These are phyloP conservation scores for Globisporangium sylvaticum DNA, from an alignment of 352 stramenopile species.

Conservation along the genomic window DNA sequence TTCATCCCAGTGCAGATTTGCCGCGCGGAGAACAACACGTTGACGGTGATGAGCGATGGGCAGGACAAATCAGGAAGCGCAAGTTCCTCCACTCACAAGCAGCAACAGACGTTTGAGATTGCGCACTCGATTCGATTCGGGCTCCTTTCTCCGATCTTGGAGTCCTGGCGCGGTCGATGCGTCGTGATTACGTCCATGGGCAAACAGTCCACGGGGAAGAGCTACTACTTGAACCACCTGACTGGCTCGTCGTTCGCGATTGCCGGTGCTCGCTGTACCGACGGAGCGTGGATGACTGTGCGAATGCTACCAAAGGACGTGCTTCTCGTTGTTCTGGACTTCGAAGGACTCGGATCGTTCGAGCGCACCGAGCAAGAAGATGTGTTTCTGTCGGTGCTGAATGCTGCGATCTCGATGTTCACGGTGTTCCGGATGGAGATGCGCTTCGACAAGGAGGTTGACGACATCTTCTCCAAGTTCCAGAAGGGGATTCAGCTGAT, in stretches of 20 bases:
- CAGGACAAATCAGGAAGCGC: slow-evolving; percentile 19
- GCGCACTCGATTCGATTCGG: slow-evolving; percentile 22
- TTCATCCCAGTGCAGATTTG: slow-evolving; percentile 73
- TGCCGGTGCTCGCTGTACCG: slow-evolving; percentile 49
- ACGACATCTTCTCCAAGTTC: slow-evolving; percentile 62
- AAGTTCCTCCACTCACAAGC: slow-evolving; percentile 14
- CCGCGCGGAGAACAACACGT: slow-evolving; percentile 46
- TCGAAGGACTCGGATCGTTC: slow-evolving; percentile 72
- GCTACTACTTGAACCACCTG: slow-evolving; percentile 76
- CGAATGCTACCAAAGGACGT: slow-evolving; percentile 33
- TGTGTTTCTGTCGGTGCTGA: slow-evolving; percentile 71
- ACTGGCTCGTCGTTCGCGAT: slow-evolving; percentile 73
- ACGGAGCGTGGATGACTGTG: slow-evolving; percentile 65
- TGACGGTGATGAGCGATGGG: slow-evolving; percentile 48
- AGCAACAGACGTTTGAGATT: slow-evolving; percentile 29
- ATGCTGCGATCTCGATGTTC: slow-evolving; percentile 66
- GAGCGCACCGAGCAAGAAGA: slow-evolving; percentile 71
- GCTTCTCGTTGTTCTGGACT: slow-evolving; percentile 67
- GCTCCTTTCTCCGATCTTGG: slow-evolving; percentile 5
- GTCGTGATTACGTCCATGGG: slow-evolving; percentile 11
- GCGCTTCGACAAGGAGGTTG: slow-evolving; percentile 73
- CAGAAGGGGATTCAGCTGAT: slow-evolving; percentile 62
- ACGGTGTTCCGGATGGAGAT: slow-evolving; percentile 81
- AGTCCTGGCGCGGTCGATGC: slow-evolving; percentile 9
- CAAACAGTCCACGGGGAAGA: slow-evolving; percentile 66